Percentiles rank a stretch among this genome's conserved stretches.
Evolutionary conservation across 1,139 yeast species (phyloP).

Genomic region (Pneumocystis jirovecii): DNA sequence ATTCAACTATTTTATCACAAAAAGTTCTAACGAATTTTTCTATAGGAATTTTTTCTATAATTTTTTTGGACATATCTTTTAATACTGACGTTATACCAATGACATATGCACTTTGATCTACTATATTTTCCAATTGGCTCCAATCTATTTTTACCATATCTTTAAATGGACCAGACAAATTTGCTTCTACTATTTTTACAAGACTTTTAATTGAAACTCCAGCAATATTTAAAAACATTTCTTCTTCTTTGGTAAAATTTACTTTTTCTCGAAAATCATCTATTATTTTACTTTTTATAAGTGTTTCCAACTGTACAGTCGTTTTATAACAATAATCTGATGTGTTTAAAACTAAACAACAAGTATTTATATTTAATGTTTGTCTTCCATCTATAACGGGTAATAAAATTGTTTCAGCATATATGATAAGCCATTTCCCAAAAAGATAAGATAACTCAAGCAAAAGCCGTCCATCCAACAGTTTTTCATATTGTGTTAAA

Average conservation of each 20-base stretch:
- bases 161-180: slow-evolving; percentile 62
- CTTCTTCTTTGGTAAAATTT: slow-evolving; percentile 42
- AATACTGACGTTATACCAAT: slow-evolving; percentile 12
- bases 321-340: slow-evolving; percentile 80
- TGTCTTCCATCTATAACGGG: slow-evolving; percentile 39
- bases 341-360: slow-evolving; percentile 66
- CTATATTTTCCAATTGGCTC: slow-evolving; percentile 46
- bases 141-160: slow-evolving; percentile 74
- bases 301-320: slow-evolving; percentile 58
- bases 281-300: slow-evolving; percentile 38
- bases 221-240: slow-evolving; percentile 43
- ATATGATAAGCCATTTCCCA: slow-evolving; percentile 50
- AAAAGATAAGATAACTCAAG: slow-evolving; percentile 45
- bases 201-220: slow-evolving; percentile 44
- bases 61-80: slow-evolving; percentile 22
- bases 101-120: slow-evolving; percentile 40
- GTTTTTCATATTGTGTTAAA: slow-evolving; percentile 57
- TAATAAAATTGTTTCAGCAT: slow-evolving; percentile 44
- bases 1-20: slow-evolving; percentile 63
- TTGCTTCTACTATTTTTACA: slow-evolving; percentile 44
- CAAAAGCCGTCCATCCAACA: slow-evolving; percentile 56
- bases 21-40: slow-evolving; percentile 59
- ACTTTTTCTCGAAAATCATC: slow-evolving; percentile 27
- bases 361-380: slow-evolving; percentile 32
- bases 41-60: slow-evolving; percentile 49